Percentiles rank a stretch among this genome's conserved stretches.
These are phyloP conservation scores for Neurospora discreta DNA, from an alignment of 495 filamentous ascomycete species.

Conservation along the genomic window DNA sequence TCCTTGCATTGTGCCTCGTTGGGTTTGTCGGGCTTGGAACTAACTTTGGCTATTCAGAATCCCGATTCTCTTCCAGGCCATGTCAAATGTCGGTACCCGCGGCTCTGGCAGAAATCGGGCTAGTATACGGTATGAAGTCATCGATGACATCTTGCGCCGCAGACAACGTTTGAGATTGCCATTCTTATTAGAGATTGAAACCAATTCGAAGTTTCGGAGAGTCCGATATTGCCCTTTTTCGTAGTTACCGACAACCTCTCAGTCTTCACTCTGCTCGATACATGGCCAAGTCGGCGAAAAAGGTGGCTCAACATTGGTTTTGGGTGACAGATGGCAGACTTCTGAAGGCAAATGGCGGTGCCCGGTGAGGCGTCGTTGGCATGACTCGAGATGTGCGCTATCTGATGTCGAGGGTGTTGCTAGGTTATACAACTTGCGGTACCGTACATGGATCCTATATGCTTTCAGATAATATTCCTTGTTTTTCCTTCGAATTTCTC, in stretches of 20 bases:
- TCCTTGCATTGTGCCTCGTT: not conserved
- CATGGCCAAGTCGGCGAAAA: too few species aligned
- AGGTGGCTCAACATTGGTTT: not conserved
- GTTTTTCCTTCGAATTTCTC: not conserved
- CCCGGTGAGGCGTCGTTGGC: not conserved
- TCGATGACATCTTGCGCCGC: not conserved
- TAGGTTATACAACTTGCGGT: not conserved
- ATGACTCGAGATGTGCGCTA: not conserved
- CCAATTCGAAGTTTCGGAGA: not conserved
- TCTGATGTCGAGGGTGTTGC: not conserved
- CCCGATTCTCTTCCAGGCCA: not conserved
- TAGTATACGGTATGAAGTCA: not conserved
- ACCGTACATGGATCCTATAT: not conserved
- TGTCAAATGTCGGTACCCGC: not conserved
- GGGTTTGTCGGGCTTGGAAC: not conserved
- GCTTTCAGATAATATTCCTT: not conserved
- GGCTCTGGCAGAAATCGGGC: not conserved
- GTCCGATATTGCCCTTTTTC: not conserved
- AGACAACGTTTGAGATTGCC: not conserved
- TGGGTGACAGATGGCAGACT: not conserved
- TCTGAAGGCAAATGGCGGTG: not conserved
- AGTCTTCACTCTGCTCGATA: too few species aligned
- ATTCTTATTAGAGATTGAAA: not conserved
- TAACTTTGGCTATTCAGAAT: not conserved
- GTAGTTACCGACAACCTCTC: too few species aligned